A percentile compares a stretch with the other conserved stretches of the same genome.
These are phyloP conservation scores for Scopulariopsis brevicaulis DNA, from an alignment of 2,329 filamentous ascomycete genomes.

Conservation along the genomic window DNA sequence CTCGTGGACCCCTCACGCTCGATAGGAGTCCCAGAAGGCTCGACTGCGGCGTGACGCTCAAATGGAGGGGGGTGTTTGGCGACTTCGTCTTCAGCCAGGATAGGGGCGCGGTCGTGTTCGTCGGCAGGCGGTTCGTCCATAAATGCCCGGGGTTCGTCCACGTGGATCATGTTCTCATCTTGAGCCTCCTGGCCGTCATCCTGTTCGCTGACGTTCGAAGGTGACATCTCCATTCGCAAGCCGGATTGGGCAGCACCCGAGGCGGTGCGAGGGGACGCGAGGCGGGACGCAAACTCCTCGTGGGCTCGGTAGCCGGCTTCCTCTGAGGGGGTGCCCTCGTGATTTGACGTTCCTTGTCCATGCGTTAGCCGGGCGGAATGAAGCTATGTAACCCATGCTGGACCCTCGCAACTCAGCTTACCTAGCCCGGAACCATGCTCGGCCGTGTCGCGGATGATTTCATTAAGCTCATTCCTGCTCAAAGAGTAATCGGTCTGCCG, in stretches of 20 bases:
- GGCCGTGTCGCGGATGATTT: conserved; percentile 67
- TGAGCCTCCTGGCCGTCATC: conserved; percentile 2
- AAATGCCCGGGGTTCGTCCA: conserved; percentile 43
- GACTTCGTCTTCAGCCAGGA: conserved; percentile 81
- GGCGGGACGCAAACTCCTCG: conserved; percentile 71
- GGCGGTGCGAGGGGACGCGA: conserved; percentile 53
- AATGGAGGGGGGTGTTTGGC: conserved; percentile 59
- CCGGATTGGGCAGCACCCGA: conserved; percentile 16
- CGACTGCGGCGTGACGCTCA: conserved; percentile 67
- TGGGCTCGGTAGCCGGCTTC: conserved; percentile 81
- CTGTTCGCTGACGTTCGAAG: conserved; percentile 3
- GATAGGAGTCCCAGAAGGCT: not conserved
- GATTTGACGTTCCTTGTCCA: conserved; percentile 48
- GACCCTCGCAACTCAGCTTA: conserved; percentile 20
- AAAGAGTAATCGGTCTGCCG: conserved; percentile 64
- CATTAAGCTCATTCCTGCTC: conserved; percentile 84
- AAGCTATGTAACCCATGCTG: not conserved
- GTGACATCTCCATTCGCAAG: conserved; percentile 14
- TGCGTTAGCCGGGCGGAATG: not conserved
- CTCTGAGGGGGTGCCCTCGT: conserved; percentile 71
- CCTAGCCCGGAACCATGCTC: conserved; percentile 38
- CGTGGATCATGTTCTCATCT: conserved; percentile 59
- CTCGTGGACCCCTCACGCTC: conserved; percentile 25
- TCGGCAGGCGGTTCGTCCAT: not conserved
- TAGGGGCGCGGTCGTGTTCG: conserved; percentile 58